A percentile compares a stretch with the other conserved stretches of the same genome.
phyloP scores from a whole-genome alignment of 202 grass and related monocot genomes.

The Zoysia matrella region DNA sequence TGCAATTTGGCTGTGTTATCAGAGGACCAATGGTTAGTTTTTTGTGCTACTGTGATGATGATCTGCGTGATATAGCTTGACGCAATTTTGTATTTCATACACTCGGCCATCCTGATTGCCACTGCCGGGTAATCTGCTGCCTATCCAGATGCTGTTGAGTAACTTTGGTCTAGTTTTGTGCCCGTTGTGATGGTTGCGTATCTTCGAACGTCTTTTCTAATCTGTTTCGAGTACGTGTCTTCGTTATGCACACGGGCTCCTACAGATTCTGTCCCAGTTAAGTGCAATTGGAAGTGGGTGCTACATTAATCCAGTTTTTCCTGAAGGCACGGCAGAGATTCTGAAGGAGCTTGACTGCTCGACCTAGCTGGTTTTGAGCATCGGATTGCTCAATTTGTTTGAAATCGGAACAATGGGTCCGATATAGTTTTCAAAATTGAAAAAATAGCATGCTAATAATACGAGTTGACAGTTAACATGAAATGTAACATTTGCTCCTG shows the following conservation, averaged over 20 bases:
- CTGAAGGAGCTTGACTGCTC: constrained; percentile 69
- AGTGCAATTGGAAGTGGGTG: constrained; percentile 79
- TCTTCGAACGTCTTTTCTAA: not conserved
- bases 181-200: too few species aligned
- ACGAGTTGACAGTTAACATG: not conserved
- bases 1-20: not conserved
- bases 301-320: constrained; percentile 93
- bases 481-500: not conserved
- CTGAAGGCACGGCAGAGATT: constrained; percentile 88
- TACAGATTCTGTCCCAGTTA: constrained; percentile 88
- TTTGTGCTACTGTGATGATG: not conserved
- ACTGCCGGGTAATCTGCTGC: not conserved
- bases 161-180: too few species aligned
- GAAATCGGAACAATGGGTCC: constrained; percentile 11
- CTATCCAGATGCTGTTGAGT: too few species aligned
- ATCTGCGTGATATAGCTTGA: not conserved
- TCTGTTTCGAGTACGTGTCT: not conserved
- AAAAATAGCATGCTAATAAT: constrained; percentile 32
- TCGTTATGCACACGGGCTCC: constrained; percentile 83
- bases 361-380: constrained; percentile 35
- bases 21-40: not conserved
- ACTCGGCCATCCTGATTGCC: too few species aligned
- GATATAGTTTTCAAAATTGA: not conserved
- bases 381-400: not conserved
- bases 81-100: not conserved